Percentiles rank a stretch among this genome's conserved stretches.
Evolutionary conservation across 331 rosid genomes (phyloP).

Genomic region (Malus hybrid): DNA sequence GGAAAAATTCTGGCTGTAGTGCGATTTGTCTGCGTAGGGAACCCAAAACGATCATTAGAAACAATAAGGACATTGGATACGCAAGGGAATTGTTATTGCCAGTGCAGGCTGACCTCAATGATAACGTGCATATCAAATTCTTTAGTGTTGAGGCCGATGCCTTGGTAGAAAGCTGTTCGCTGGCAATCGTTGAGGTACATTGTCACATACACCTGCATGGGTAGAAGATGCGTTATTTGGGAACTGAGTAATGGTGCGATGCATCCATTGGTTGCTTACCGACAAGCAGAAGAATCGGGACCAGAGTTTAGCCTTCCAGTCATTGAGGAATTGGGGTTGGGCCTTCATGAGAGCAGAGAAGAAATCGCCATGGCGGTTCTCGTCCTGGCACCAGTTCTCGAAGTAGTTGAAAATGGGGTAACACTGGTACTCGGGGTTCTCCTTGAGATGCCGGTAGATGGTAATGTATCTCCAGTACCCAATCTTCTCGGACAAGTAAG

Average conservation of each 20-base stretch:
- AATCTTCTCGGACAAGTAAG: slow-evolving; percentile 93
- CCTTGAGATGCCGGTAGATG: slow-evolving; percentile 94
- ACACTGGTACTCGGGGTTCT: slow-evolving; percentile 80
- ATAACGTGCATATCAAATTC: slow-evolving; percentile 98
- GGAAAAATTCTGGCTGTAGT: slow-evolving; percentile 95
- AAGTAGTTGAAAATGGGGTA: slow-evolving; percentile 95
- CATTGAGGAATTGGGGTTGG: slow-evolving; percentile 96
- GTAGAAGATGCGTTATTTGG: background rate
- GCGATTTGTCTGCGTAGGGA: slow-evolving; percentile 72
- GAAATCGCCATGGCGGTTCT: slow-evolving; percentile 95
- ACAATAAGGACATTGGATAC: background rate
- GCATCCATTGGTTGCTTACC: slow-evolving; percentile 26
- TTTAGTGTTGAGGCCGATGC: slow-evolving; percentile 89
- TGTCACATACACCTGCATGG: slow-evolving; percentile 80
- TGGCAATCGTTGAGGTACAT: slow-evolving; percentile 99
- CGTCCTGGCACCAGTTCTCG: slow-evolving; percentile 99
- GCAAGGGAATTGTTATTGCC: background rate
- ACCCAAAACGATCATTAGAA: background rate
- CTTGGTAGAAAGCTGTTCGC: slow-evolving; percentile 89
- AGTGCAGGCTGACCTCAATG: slow-evolving; percentile 66
- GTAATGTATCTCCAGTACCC: slow-evolving; percentile 99
- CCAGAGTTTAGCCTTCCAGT: slow-evolving; percentile 99
- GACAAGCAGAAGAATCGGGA: slow-evolving; percentile 92
- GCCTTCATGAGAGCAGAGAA: slow-evolving; percentile 98
- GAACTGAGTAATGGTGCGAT: background rate